Evolutionary conservation across 257 asterid genomes (phyloP), one percentile per base, ranked within the genome.

Genomic region (Knoxia roxburghii): DNA sequence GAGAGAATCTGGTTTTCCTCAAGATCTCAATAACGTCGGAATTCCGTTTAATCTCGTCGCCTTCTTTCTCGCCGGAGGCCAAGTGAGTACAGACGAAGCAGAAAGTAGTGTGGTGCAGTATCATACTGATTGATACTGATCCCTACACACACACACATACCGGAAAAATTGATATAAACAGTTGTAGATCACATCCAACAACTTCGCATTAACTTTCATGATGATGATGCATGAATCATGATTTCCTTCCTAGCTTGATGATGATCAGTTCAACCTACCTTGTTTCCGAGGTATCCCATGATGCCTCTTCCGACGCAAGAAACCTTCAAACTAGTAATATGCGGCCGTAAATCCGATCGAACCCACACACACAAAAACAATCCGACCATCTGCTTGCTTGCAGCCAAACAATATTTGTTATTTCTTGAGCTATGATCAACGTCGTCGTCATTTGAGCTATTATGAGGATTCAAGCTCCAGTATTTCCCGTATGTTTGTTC

Each of bases 61-160:
- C 83, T 11, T 84, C 89, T 78, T 78, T 89, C 61, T 92, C 98
- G 4, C 97, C 98, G 0, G 97, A 89, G 12, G 96, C 89, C 61
- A 92, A 72, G 76, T 92, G 98, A 9, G 97, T 84, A 32, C 98
- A 92, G 62, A 87, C 98, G 24, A 92, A 92, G 80, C 98, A 92
- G 64, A 84, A 83, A 2, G 84, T 69, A 11, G 81, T 72, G 20
- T 68, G 65, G 20, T 74, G 53, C 80, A 92, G 43, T 39, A 76
- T 64, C 98, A 92, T 84, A 68, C 97, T 92, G 9, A 92, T 77
- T 0, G 98, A 87, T 67, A 92, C 61, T 1, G 97, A 86, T 20
- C 98, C 97, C 93, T 88, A 52, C 21, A 48, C n/a, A n/a, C n/a
- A n/a, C n/a, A n/a, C n/a, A n/a, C n/a, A n/a, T n/a, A n/a, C n/a